A percentile compares a stretch with the other conserved stretches of the same genome.
Evolutionary conservation across 495 filamentous ascomycete species (phyloP).

Genomic region (Terfezia boudieri): DNA sequence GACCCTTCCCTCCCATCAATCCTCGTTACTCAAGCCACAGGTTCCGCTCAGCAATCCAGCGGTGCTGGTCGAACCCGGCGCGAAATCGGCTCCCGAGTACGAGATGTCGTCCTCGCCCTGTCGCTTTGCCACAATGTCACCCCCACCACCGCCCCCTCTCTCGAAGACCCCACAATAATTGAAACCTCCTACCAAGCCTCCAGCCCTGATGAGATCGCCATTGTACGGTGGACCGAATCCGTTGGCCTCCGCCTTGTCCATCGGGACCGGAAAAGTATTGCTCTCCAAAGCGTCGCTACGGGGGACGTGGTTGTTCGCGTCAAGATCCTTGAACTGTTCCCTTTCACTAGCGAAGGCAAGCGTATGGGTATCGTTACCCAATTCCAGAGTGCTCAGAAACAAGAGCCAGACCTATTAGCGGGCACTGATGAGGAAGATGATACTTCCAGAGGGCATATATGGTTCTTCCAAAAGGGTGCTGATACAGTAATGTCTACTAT

Average conservation of each 20-base stretch:
- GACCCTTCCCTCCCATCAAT: slow-evolving; percentile 17
- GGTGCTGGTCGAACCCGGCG: slow-evolving; percentile 58
- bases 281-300: slow-evolving; percentile 55
- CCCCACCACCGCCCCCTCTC: slow-evolving; percentile 54
- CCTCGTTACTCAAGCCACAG: slow-evolving; percentile 53
- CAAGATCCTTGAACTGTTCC: slow-evolving; percentile 80
- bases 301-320: slow-evolving; percentile 63
- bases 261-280: slow-evolving; percentile 67
- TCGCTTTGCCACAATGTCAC: slow-evolving; percentile 97
- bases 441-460: slow-evolving; percentile 44
- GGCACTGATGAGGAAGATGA: slow-evolving; percentile 20
- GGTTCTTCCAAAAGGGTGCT: slow-evolving; percentile 98
- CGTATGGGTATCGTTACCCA: slow-evolving; percentile 94
- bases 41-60: slow-evolving; percentile 30
- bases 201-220: slow-evolving; percentile 95
- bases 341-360: slow-evolving; percentile 93
- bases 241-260: slow-evolving; percentile 70
- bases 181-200: slow-evolving; percentile 82
- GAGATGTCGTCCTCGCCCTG: slow-evolving; percentile 74
- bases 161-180: slow-evolving; percentile 42
- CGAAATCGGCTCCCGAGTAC: slow-evolving; percentile 80
- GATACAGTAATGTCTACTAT: slow-evolving; percentile 94
- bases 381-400: slow-evolving; percentile 25
- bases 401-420: slow-evolving; percentile 21
- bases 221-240: slow-evolving; percentile 84